phyloP scores from a whole-genome alignment of 148 eudicot genomes.

The Cornus suecica region DNA sequence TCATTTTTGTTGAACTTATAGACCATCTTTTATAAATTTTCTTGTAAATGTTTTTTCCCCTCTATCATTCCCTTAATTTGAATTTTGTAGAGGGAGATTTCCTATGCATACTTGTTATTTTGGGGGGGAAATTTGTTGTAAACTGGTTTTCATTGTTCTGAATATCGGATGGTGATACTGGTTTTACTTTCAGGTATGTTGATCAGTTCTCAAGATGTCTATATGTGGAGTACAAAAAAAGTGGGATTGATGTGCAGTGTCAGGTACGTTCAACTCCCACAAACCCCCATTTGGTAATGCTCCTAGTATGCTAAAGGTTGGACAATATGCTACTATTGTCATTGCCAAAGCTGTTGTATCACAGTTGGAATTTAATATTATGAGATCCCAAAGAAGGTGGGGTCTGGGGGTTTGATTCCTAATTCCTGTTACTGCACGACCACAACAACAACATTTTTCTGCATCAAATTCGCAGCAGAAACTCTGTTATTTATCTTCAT shows the following conservation, averaged over 20 bases:
- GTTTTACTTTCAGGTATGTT: slow-evolving; percentile 41
- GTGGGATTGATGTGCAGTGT: slow-evolving; percentile 79
- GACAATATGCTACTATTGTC: no score
- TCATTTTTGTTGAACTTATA: no score
- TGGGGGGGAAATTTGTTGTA: not conserved
- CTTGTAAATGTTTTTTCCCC: no score
- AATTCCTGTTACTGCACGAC: slow-evolving; percentile 1
- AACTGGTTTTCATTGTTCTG: not conserved
- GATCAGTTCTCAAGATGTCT: slow-evolving; percentile 74
- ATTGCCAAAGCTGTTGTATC: no score
- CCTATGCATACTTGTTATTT: slow-evolving; percentile 4
- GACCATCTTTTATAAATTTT: no score
- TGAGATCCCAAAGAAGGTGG: no score
- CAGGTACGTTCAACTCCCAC: slow-evolving; percentile 41
- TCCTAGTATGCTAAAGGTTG: no score
- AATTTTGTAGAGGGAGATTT: no score
- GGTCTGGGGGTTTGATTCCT: not conserved
- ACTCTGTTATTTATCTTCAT: not conserved
- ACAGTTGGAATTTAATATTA: no score
- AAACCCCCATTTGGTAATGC: not conserved
- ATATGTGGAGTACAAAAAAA: slow-evolving; percentile 61
- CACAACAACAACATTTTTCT: not conserved
- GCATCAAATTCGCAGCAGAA: not conserved
- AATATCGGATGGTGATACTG: not conserved
- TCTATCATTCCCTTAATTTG: not conserved